A percentile compares a stretch with the other conserved stretches of the same genome.
Evolutionary conservation across 1,139 yeast genomes (phyloP).

Genomic region (Pichia sp.): DNA sequence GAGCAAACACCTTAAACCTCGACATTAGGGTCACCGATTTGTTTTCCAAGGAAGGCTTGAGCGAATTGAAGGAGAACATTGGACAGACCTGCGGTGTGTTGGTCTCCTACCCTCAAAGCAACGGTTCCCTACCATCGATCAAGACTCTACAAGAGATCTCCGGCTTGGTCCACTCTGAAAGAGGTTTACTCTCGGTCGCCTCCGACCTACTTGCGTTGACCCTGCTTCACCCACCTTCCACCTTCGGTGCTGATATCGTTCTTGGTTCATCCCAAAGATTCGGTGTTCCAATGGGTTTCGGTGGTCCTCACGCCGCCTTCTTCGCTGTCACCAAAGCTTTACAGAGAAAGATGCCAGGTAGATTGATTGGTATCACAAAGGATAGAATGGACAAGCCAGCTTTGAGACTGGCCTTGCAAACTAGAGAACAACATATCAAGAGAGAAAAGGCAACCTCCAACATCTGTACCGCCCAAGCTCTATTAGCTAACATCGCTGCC

Average conservation of each 20-base stretch:
- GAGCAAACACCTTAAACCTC: slow-evolving; percentile 73
- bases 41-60: slow-evolving; percentile 41
- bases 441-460: slow-evolving; percentile 97
- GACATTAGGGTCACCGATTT: slow-evolving; percentile 59
- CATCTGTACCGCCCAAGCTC: slow-evolving; percentile 96
- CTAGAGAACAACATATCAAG: slow-evolving; percentile 96
- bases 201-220: slow-evolving; percentile 88
- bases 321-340: slow-evolving; percentile 76
- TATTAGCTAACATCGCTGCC: slow-evolving; percentile 91
- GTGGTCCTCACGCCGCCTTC: slow-evolving; percentile 99
- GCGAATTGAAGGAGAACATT: slow-evolving; percentile 35
- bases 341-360: slow-evolving; percentile 93
- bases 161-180: slow-evolving; percentile 60
- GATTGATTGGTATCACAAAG: slow-evolving; percentile 88
- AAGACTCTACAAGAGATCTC: slow-evolving; percentile 51
- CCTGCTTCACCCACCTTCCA: slow-evolving; percentile 74
- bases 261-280: slow-evolving; percentile 92
- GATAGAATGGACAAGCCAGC: slow-evolving; percentile 90
- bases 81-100: slow-evolving; percentile 69
- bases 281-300: slow-evolving; percentile 96
- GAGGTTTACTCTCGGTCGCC: slow-evolving; percentile 79
- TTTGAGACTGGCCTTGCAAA: slow-evolving; percentile 86
- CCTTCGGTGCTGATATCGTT: slow-evolving; percentile 88
- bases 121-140: slow-evolving; percentile 60
- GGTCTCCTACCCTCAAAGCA: slow-evolving; percentile 86